A percentile compares a stretch with the other conserved stretches of the same genome.
Evolutionary conservation across 331 rosid genomes (phyloP).

Genomic region (Rosa hybrid): DNA sequence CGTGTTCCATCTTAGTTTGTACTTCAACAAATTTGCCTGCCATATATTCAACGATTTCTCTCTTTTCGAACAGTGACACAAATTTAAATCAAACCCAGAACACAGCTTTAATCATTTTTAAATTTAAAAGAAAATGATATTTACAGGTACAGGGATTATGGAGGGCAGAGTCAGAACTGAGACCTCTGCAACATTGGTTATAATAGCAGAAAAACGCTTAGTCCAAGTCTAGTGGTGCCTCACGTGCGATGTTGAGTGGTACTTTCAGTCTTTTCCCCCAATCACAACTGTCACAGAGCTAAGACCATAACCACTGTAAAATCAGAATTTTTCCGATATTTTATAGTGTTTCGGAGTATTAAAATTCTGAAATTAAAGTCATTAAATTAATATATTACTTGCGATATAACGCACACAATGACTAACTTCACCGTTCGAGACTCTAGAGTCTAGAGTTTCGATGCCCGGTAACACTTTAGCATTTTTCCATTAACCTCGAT

Average conservation of each 20-base stretch:
- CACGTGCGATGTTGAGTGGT: constrained; percentile 34
- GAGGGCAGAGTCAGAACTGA: neutral
- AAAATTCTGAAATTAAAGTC: too few species aligned
- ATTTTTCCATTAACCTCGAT: neutral
- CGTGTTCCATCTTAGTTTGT: neutral
- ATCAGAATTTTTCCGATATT: neutral
- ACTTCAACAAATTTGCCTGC: neutral
- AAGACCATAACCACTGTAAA: neutral
- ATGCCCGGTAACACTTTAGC: neutral
- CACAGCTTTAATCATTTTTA: neutral
- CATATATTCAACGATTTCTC: neutral
- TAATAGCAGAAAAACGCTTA: neutral
- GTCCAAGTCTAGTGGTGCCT: constrained; percentile 27
- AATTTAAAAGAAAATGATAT: neutral
- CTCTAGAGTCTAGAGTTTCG: neutral
- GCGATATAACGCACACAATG: too few species aligned
- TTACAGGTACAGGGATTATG: neutral
- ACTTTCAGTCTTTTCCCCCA: neutral
- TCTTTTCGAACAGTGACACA: neutral
- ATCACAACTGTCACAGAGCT: neutral
- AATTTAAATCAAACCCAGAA: neutral
- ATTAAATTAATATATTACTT: too few species aligned
- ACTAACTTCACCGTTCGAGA: too few species aligned
- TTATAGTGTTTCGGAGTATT: too few species aligned
- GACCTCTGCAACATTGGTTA: neutral